phyloP scores from a whole-genome alignment of 192 early-diverging fungal species.

The Lobosporangium transversale region DNA sequence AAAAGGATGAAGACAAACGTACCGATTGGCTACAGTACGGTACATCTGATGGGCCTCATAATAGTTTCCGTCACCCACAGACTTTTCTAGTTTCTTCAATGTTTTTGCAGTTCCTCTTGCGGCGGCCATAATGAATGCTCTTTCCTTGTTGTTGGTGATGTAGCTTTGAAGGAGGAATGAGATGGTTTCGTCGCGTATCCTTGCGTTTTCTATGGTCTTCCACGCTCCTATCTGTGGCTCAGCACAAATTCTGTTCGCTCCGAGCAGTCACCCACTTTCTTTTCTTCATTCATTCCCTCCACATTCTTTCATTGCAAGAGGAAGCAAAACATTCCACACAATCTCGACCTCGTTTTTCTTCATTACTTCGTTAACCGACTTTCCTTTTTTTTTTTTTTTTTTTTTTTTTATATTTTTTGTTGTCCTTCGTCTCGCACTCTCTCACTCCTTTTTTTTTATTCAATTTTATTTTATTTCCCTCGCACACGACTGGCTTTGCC shows the following conservation, averaged over 20 bases:
- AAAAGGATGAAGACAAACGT: too few relatives aligned
- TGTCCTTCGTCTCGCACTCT: not conserved
- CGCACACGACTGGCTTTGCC: too few relatives aligned
- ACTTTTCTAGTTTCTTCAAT: slow-evolving; percentile 73
- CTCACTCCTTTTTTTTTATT: not conserved
- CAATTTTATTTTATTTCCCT: too few relatives aligned
- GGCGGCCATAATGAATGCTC: slow-evolving; percentile 16
- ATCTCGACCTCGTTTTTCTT: too few relatives aligned
- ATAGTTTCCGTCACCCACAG: slow-evolving; percentile 83
- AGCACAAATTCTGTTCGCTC: too few relatives aligned
- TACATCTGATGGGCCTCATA: slow-evolving; percentile 99
- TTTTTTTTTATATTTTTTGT: too few relatives aligned
- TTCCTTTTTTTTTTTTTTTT: not conserved
- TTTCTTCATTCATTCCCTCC: too few relatives aligned
- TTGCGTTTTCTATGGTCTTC: too few relatives aligned
- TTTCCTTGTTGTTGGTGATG: not conserved
- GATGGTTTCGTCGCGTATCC: not conserved
- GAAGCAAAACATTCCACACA: too few relatives aligned
- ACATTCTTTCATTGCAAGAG: too few relatives aligned
- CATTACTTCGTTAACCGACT: not conserved
- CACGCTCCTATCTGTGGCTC: too few relatives aligned
- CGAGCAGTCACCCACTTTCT: too few relatives aligned
- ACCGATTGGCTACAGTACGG: slow-evolving; percentile 89
- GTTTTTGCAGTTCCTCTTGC: slow-evolving; percentile 69
- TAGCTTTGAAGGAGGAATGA: not conserved